Conservation (phyloP, 177 flowering plant species). For the Telopea speciosissima region DNA sequence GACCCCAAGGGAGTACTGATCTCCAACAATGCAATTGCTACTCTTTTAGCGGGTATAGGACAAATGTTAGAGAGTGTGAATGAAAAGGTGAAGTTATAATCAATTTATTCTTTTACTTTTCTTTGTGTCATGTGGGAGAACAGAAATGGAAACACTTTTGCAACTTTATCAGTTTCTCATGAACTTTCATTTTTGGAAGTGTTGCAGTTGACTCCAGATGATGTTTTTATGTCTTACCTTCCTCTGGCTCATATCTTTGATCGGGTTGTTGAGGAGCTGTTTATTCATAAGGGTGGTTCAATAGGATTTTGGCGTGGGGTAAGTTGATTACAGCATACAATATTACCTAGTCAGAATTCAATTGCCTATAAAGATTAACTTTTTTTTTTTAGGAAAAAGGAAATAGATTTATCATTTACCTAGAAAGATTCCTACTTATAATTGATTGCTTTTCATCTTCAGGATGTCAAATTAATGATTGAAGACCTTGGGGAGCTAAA, state of each 20-base stretch:
- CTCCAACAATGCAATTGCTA: constrained; percentile 68
- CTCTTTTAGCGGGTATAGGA: constrained; percentile 66
- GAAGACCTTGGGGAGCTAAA: constrained; percentile 91
- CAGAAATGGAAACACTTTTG: not conserved
- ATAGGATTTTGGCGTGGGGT: constrained; percentile 99
- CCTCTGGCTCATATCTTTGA: constrained; percentile 97
- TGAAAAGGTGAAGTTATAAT: constrained; percentile 48
- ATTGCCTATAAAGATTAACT: too few relatives aligned
- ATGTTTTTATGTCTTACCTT: constrained; percentile 85
- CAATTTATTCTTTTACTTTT: not conserved
- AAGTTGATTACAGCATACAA: constrained; percentile 19
- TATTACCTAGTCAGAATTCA: not conserved
- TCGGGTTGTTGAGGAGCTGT: constrained; percentile 78
- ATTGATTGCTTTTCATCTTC: constrained; percentile 18
- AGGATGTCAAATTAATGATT: constrained; percentile 84
- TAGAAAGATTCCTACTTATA: not conserved
- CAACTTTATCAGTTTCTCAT: not conserved
- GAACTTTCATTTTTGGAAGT: not conserved
- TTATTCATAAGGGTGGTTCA: constrained; percentile 70
- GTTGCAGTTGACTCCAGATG: constrained; percentile 50
- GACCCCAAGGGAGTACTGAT: constrained; percentile 96
- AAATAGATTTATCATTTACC: not conserved
- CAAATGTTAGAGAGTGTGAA: constrained; percentile 44
- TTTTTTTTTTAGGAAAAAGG: too few relatives aligned
- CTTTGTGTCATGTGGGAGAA: not conserved